Percentiles rank a stretch among this genome's conserved stretches.
phyloP scores from a whole-genome alignment of 2,329 filamentous ascomycete species.

The Claviceps sp. region DNA sequence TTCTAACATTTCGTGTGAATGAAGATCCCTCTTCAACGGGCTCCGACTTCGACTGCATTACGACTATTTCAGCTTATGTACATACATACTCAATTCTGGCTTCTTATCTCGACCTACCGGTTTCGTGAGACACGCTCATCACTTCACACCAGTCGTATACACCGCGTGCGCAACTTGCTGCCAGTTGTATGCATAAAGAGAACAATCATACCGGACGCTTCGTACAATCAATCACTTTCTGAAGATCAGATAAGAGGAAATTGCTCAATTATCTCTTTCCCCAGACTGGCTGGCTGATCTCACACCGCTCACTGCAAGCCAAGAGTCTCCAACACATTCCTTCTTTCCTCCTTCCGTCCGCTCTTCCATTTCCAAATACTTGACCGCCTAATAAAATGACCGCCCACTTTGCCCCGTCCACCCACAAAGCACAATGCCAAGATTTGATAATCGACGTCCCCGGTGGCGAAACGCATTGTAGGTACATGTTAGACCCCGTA shows the following conservation, averaged over 20 bases:
- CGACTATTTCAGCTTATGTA: background rate
- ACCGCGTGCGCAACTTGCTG: background rate
- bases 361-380: background rate
- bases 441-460: background rate
- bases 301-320: constrained; percentile 29
- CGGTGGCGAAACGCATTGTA: constrained; percentile 34
- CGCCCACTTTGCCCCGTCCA: background rate
- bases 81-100: background rate
- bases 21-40: background rate
- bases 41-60: background rate
- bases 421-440: background rate
- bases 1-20: background rate
- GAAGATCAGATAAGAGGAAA: background rate
- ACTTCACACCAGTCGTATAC: background rate
- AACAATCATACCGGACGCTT: background rate
- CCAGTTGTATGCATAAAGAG: background rate
- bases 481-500: too few relatives aligned
- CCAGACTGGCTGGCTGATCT: background rate
- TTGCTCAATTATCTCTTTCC: background rate
- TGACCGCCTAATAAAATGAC: too few relatives aligned
- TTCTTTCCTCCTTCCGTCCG: background rate
- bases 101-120: background rate
- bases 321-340: constrained; percentile 38
- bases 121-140: background rate
- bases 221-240: background rate